phyloP scores from a whole-genome alignment of 148 eudicot species.

The Rhododendron williamsianum region DNA sequence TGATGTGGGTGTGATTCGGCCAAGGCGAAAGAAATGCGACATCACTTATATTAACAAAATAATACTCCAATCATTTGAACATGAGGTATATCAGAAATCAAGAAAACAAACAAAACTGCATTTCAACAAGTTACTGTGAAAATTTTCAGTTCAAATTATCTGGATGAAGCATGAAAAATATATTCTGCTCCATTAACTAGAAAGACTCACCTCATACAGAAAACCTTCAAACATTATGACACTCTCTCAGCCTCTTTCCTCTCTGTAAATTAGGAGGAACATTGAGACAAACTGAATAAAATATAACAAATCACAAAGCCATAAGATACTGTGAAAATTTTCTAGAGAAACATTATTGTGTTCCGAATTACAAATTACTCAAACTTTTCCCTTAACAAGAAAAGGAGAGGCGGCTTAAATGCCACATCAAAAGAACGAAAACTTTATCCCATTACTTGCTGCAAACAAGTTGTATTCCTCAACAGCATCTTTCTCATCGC shows the following conservation, averaged over 20 bases:
- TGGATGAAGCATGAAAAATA: background rate
- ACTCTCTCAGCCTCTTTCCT: constrained; percentile 19
- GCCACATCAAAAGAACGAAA: constrained; percentile 61
- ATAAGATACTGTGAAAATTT: constrained; percentile 11
- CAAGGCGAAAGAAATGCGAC: background rate
- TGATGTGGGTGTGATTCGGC: background rate
- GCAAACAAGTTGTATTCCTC: constrained; percentile 97
- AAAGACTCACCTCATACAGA: constrained; percentile 3
- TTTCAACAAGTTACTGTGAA: background rate
- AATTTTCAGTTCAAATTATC: background rate
- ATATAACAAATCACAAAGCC: constrained; percentile 10
- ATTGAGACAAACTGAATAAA: constrained; percentile 13
- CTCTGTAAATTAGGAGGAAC: constrained; percentile 18
- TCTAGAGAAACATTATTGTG: constrained; percentile 47
- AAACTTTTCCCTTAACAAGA: constrained; percentile 19
- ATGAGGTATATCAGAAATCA: background rate
- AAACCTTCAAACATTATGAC: constrained; percentile 17
- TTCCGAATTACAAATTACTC: constrained; percentile 44
- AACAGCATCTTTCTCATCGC: constrained; percentile 52
- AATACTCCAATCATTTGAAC: background rate
- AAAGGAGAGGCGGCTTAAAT: constrained; percentile 26
- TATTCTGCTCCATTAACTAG: background rate
- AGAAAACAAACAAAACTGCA: background rate
- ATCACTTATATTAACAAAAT: background rate
- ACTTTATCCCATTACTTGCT: constrained; percentile 67